Evolutionary conservation across 2,329 filamentous ascomycete species (phyloP).

Genomic region (Monosporascus sp.): DNA sequence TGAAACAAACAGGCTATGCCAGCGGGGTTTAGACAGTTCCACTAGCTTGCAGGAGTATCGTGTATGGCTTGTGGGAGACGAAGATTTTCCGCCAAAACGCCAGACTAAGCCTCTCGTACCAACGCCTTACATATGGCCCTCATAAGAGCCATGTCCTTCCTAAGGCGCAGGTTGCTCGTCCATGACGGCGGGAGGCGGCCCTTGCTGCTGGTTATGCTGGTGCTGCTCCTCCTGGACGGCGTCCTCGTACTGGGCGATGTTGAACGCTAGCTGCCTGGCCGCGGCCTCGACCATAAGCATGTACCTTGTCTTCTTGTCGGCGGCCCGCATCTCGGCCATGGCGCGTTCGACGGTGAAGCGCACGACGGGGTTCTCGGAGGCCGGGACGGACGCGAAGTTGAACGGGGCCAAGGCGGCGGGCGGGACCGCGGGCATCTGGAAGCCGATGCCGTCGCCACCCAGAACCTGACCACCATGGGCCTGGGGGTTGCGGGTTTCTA

Average conservation of each 20-base stretch:
- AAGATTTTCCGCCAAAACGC: too few species aligned
- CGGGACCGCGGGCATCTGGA: constrained; percentile 24
- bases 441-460: constrained; percentile 20
- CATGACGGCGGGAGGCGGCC: constrained; percentile 17
- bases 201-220: constrained; percentile 15
- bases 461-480: constrained; percentile 26
- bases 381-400: constrained; percentile 26
- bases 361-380: constrained; percentile 32
- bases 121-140: too few species aligned
- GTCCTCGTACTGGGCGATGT: constrained; percentile 48
- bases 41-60: too few species aligned
- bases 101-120: too few species aligned
- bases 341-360: constrained; percentile 40
- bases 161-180: constrained; percentile 13
- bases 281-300: constrained; percentile 49
- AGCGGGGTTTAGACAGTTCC: too few species aligned
- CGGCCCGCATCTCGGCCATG: constrained; percentile 38
- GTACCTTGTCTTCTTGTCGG: constrained; percentile 39
- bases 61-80: too few species aligned
- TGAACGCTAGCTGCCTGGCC: constrained; percentile 49
- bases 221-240: constrained; percentile 23
- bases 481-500: constrained; percentile 42
- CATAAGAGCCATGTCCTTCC: neutral
- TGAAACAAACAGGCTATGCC: too few species aligned
- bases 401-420: constrained; percentile 24